Percentiles rank a stretch among this genome's conserved stretches.
phyloP scores from a whole-genome alignment of 768 basidiomycete species.

The Thelephora ganbajun region DNA sequence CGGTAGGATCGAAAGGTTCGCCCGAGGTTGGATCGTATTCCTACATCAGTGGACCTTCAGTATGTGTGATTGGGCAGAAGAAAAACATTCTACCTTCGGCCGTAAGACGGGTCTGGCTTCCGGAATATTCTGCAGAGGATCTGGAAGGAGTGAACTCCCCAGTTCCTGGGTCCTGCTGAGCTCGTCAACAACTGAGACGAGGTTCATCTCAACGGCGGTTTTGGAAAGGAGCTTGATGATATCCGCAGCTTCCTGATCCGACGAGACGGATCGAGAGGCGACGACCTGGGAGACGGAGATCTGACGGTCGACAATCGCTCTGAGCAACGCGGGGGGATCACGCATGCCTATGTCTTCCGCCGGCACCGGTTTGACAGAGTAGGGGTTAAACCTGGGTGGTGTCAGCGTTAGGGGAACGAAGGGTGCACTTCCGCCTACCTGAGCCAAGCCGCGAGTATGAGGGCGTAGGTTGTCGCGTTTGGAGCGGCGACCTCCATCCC shows the following conservation, averaged over 20 bases:
- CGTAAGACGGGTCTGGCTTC: conserved; percentile 48
- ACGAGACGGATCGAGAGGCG: conserved; percentile 39
- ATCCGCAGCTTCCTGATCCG: conserved; percentile 39
- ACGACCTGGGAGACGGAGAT: conserved; percentile 39
- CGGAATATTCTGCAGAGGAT: conserved; percentile 38
- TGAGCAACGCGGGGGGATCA: conserved; percentile 14
- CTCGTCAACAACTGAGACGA: conserved; percentile 35
- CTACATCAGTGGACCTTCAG: conserved; percentile 9
- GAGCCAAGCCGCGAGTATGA: conserved; percentile 47
- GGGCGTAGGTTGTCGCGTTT: conserved; percentile 47
- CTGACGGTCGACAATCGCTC: conserved; percentile 28
- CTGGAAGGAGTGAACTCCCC: conserved; percentile 20
- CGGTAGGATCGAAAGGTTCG: conserved; percentile 6
- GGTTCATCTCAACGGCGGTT: conserved; percentile 42
- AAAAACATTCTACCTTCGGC: conserved; percentile 19
- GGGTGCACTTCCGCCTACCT: conserved; percentile 23
- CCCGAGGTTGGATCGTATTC: conserved; percentile 5
- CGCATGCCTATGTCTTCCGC: conserved; percentile 7
- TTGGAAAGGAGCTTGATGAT: conserved; percentile 43
- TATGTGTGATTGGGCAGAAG: neutral
- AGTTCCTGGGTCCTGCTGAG: conserved; percentile 41
- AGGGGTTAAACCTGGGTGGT: conserved; percentile 24
- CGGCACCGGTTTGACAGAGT: conserved; percentile 8
- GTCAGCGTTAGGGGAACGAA: conserved; percentile 7
- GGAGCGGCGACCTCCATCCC: conserved; percentile 34